A percentile compares a stretch with the other conserved stretches of the same genome.
Conservation (phyloP, 805 yeast species). For the Jamesozyma spencerorum region DNA sequence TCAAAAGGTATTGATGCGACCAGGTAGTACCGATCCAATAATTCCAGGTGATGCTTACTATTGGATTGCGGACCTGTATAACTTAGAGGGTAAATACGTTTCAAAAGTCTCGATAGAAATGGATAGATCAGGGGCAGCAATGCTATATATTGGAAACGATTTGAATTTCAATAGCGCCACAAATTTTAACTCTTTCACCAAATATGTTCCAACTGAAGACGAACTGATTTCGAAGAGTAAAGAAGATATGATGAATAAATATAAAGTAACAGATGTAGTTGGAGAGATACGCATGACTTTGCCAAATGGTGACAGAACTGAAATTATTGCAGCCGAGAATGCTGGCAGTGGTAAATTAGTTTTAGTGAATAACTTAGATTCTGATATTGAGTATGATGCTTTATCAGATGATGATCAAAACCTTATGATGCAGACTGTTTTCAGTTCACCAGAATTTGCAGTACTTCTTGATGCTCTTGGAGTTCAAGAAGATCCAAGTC, state of each 20-base stretch:
- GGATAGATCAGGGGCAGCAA: background rate
- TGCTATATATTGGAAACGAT: background rate
- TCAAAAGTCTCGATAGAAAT: conserved; percentile 2
- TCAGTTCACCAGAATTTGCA: background rate
- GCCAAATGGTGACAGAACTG: background rate
- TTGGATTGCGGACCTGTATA: conserved; percentile 19
- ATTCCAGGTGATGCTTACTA: conserved; percentile 24
- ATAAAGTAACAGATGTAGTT: background rate
- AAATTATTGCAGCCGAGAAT: background rate
- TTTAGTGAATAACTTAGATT: background rate
- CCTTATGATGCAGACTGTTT: background rate
- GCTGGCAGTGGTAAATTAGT: background rate
- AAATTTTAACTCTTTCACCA: background rate
- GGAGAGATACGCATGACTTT: background rate
- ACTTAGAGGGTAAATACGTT: background rate
- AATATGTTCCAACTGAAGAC: background rate
- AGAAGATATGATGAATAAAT: background rate
- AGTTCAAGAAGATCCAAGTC: background rate
- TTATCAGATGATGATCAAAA: background rate
- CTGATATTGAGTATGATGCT: background rate
- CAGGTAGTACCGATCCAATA: conserved; percentile 11
- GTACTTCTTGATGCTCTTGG: background rate
- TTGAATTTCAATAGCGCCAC: background rate
- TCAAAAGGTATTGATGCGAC: conserved; percentile 11
- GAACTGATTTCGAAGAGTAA: too few species aligned